Base-by-base conservation (phyloP, 495 filamentous ascomycete genomes). In the Geoglossum glabrum region DNA sequence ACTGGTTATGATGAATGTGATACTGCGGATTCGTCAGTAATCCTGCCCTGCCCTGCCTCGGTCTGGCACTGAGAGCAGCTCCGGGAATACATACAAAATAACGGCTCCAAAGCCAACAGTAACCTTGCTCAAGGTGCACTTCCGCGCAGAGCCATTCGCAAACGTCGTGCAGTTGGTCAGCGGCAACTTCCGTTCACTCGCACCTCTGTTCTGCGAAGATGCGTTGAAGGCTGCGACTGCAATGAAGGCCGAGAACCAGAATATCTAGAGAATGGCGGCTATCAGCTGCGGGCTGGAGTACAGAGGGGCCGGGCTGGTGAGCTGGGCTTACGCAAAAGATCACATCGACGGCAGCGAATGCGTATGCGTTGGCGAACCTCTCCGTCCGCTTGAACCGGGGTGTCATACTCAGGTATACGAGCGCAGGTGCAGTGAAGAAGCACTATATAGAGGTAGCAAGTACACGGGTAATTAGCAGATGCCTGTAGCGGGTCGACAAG, bases 181-280 rank as follows among this genome's bases (percentile, higher is more conserved):
- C 0, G 34, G 56, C 9, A 63, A 57, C 15, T 61, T 61, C 8
- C 61, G 62, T 33, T 65, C 64, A 46, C 65, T 66, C 11, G 57
- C 62, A 43, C 69, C 74, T 34, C 65, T 54, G 9, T 58, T 46
- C 25, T 68, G 63, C 10, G 70, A 71, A 7, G 49, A 43, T 10
- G 73, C 70, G 30, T 81, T 81, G 65, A 81, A 97, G 1, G 78
- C 75, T 0, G 86, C 85, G 45, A 94, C 76, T 45, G 81, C 76
- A 5, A 87, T 76, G 70, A 89, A 92, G 0, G 82, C 89, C 8
- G 82, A 79, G 59, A 95, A 80, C 89, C 89, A 97, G 62, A 95
- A 71, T 46, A 95, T 66, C 58, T 52, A 30, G 4, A 45, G 19
- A 17, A 17, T 7, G 40, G n/a, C 64, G 40, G n/a, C 6, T 23